Evolutionary conservation across 768 basidiomycete species (phyloP).

Genomic region (Xerocomellus intermedius): DNA sequence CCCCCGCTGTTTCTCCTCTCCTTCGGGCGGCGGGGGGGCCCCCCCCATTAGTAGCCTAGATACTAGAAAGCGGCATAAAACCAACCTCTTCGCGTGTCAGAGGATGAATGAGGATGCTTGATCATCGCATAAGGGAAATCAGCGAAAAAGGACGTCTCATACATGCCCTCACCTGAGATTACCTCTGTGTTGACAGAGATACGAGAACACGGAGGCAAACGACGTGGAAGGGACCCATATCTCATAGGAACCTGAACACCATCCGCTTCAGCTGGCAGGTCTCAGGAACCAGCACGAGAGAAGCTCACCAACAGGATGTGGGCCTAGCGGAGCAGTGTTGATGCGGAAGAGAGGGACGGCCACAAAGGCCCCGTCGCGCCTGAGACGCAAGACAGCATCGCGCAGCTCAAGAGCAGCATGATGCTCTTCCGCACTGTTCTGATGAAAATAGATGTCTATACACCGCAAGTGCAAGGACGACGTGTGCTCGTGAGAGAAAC

Average conservation of each 20-base stretch:
- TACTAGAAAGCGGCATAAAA: background rate
- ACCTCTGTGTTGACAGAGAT: constrained; percentile 66
- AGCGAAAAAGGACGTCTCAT: background rate
- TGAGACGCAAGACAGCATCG: constrained; percentile 67
- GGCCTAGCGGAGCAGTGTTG: constrained; percentile 65
- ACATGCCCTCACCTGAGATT: constrained; percentile 51
- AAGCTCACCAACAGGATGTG: constrained; percentile 69
- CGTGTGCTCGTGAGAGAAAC: background rate
- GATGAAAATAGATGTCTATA: constrained; percentile 78
- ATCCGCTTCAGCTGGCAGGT: background rate
- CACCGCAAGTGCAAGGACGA: background rate
- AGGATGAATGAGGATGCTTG: constrained; percentile 74
- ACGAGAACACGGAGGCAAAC: constrained; percentile 75
- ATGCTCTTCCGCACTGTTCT: constrained; percentile 59
- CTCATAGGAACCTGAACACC: constrained; percentile 68
- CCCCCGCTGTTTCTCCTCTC: too few relatives aligned
- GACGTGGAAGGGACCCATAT: constrained; percentile 78
- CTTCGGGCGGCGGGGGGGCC: too few relatives aligned
- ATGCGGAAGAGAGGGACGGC: constrained; percentile 75
- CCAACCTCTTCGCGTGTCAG: constrained; percentile 68
- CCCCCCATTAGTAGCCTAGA: background rate
- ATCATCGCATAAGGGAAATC: background rate
- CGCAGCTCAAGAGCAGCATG: constrained; percentile 65
- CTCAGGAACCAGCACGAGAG: background rate
- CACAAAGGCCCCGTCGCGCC: constrained; percentile 75